Conservation (phyloP, 2,329 filamentous ascomycete species). For the Hymenoscyphus repandus region DNA sequence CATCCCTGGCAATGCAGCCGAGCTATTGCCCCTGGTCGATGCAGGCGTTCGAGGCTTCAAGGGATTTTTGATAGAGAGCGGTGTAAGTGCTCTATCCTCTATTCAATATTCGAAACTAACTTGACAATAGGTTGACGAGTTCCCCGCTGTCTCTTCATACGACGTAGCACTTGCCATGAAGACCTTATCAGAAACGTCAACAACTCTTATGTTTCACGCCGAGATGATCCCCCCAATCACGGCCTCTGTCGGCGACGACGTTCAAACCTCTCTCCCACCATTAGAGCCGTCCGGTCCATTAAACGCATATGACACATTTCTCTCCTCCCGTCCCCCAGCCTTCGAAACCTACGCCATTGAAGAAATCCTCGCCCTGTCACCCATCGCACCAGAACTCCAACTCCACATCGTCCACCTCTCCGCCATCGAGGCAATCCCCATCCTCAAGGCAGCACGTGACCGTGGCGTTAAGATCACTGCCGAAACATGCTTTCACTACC, state of each 20-base stretch:
- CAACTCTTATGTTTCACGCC: constrained; percentile 97
- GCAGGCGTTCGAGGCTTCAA: constrained; percentile 94
- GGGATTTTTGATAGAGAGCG: constrained; percentile 94
- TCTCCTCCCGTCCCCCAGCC: constrained; percentile 79
- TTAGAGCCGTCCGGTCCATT: constrained; percentile 66
- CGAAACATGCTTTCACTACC: constrained; percentile 74
- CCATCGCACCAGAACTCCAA: constrained; percentile 73
- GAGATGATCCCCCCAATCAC: constrained; percentile 93
- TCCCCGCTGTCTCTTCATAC: constrained; percentile 76
- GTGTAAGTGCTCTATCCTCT: constrained; percentile 52
- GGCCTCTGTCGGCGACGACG: constrained; percentile 71
- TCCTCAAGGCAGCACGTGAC: constrained; percentile 56
- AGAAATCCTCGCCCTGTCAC: constrained; percentile 76
- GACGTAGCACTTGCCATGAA: constrained; percentile 79
- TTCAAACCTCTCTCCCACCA: constrained; percentile 64
- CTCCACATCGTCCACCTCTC: constrained; percentile 81
- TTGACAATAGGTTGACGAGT: constrained; percentile 73
- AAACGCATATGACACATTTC: constrained; percentile 80
- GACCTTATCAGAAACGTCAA: constrained; percentile 73
- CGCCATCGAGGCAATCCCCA: constrained; percentile 62
- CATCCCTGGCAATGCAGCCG: constrained; percentile 78
- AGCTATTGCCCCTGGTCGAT: constrained; percentile 75
- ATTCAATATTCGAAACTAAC: constrained; percentile 12
- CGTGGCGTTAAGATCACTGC: constrained; percentile 65
- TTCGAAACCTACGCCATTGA: constrained; percentile 91